Evolutionary conservation across 805 yeast genomes (phyloP).

Genomic region (Ogataea degrootiae): DNA sequence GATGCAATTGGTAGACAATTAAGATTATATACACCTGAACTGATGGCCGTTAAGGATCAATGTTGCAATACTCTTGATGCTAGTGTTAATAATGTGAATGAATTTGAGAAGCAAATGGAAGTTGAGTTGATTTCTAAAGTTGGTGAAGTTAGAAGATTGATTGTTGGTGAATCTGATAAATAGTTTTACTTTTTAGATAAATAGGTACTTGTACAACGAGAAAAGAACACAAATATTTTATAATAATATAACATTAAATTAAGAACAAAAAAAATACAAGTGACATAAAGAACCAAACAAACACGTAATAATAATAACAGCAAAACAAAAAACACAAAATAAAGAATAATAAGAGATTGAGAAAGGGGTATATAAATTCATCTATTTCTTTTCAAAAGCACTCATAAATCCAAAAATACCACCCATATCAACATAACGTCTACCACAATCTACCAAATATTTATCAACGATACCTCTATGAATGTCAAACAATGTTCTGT

Average conservation of each 20-base stretch:
- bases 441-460: conserved; percentile 77
- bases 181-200: too few species aligned
- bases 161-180: too few species aligned
- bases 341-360: background rate
- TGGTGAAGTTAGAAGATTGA: too few species aligned
- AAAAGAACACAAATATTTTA: too few species aligned
- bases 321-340: background rate
- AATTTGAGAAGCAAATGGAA: background rate
- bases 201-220: too few species aligned
- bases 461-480: conserved; percentile 59
- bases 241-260: too few species aligned
- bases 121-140: background rate
- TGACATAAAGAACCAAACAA: too few species aligned
- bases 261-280: too few species aligned
- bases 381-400: conserved; percentile 12
- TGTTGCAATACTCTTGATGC: too few species aligned
- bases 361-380: background rate
- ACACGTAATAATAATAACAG: too few species aligned
- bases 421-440: conserved; percentile 84
- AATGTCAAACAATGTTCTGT: conserved; percentile 52
- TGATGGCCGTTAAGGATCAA: conserved; percentile 22
- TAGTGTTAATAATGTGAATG: too few species aligned
- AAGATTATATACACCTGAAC: conserved; percentile 34
- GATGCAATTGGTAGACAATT: conserved; percentile 26
- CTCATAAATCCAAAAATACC: conserved; percentile 49